phyloP scores from a whole-genome alignment of 495 filamentous ascomycete species.

The Penicillium cinerascens region DNA sequence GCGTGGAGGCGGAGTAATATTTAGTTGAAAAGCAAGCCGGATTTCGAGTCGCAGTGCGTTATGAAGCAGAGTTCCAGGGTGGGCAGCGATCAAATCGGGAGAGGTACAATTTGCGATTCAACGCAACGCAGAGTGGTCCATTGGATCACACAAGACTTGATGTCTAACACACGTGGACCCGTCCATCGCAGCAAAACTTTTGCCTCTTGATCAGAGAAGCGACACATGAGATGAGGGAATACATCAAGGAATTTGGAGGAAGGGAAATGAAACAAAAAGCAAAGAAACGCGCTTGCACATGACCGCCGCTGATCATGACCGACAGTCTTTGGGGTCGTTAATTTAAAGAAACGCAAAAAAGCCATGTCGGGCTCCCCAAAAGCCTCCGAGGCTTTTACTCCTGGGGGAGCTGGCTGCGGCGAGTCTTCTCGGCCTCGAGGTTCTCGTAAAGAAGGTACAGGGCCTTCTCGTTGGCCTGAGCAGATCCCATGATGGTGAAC shows the following conservation, averaged over 20 bases:
- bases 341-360: conserved; percentile 28
- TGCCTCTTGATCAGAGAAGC: conserved; percentile 48
- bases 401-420: conserved; percentile 76
- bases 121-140: conserved; percentile 17
- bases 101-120: conserved; percentile 17
- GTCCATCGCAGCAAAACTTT: conserved; percentile 28
- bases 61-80: background rate
- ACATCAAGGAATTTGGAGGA: conserved; percentile 36
- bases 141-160: conserved; percentile 19
- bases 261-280: conserved; percentile 48
- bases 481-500: conserved; percentile 98
- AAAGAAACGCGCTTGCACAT: conserved; percentile 31
- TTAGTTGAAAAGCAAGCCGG: background rate
- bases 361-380: conserved; percentile 16
- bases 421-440: conserved; percentile 96
- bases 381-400: conserved; percentile 46
- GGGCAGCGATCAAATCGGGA: background rate
- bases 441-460: conserved; percentile 97
- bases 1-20: background rate
- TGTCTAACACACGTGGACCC: conserved; percentile 29
- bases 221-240: conserved; percentile 43
- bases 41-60: background rate
- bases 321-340: conserved; percentile 37
- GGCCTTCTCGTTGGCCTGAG: conserved; percentile 87
- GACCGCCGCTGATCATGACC: conserved; percentile 36